Evolutionary conservation across 768 basidiomycete genomes (phyloP).

Genomic region (Brasilioporus rufonigricans): DNA sequence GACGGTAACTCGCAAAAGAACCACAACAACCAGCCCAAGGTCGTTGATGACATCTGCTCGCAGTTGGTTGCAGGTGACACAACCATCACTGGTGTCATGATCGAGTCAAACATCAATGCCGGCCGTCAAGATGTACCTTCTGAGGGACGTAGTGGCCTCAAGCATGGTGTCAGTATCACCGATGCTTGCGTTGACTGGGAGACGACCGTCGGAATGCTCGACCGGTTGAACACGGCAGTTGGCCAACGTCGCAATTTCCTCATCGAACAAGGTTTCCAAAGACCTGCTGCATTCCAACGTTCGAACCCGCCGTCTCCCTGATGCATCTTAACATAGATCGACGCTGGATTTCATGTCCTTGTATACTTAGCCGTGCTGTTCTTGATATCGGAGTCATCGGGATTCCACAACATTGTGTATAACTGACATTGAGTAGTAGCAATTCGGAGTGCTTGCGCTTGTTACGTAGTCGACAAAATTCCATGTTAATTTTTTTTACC

Average conservation of each 20-base stretch:
- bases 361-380: conserved; percentile 7
- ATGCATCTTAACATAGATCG: not conserved
- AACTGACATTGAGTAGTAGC: not conserved
- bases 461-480: not conserved
- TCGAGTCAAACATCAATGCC: conserved; percentile 91
- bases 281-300: conserved; percentile 30
- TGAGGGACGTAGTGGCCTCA: conserved; percentile 63
- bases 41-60: conserved; percentile 63
- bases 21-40: conserved; percentile 87
- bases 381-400: not conserved
- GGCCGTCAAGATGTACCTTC: conserved; percentile 88
- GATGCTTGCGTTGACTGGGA: conserved; percentile 92
- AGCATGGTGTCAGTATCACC: conserved; percentile 84
- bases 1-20: conserved; percentile 98
- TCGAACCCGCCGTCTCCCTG: conserved; percentile 9
- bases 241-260: conserved; percentile 25
- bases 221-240: conserved; percentile 56
- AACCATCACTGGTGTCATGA: conserved; percentile 92
- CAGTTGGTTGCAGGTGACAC: conserved; percentile 71
- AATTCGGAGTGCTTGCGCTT: not conserved
- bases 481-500: not conserved
- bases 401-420: not conserved
- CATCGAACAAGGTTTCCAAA: conserved; percentile 24
- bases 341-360: not conserved
- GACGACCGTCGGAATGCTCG: conserved; percentile 71